Evolutionary conservation across 768 basidiomycete species (phyloP).

Genomic region (Agrocybe chaxingu): DNA sequence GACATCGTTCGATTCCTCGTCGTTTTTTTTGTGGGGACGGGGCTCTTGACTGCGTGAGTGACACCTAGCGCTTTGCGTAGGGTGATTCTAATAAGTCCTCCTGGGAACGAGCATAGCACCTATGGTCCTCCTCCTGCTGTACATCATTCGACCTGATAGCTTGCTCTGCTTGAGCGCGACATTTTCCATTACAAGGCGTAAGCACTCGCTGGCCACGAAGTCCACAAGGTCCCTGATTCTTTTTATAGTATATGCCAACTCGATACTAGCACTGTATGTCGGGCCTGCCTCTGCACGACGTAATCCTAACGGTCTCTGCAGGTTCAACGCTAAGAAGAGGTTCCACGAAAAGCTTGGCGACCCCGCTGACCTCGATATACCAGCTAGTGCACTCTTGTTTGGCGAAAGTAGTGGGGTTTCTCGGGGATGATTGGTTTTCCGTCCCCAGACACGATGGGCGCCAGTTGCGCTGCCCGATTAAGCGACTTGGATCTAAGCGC

Average conservation of each 20-base stretch:
- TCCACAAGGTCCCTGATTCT: not conserved
- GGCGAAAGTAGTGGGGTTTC: not conserved
- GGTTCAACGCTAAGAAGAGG: slow-evolving; percentile 2
- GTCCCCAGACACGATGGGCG: not conserved
- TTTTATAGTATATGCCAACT: slow-evolving; percentile 1
- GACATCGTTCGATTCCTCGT: not conserved
- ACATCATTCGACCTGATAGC: not conserved
- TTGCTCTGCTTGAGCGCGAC: not conserved
- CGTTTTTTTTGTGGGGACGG: not conserved
- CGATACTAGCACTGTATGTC: slow-evolving; percentile 1
- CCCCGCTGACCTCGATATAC: not conserved
- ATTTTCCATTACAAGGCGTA: not conserved
- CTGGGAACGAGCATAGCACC: no score
- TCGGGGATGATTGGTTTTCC: not conserved
- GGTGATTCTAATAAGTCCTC: no score
- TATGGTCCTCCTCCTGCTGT: no score
- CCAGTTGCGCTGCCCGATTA: not conserved
- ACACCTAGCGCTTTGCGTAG: no score
- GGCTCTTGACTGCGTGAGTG: not conserved
- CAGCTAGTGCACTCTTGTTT: not conserved
- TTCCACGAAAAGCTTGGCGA: not conserved
- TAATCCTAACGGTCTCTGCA: not conserved
- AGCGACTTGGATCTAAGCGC: no score
- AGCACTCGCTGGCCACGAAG: not conserved
- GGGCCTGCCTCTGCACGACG: not conserved